These are phyloP conservation scores for Rhizophagus prolifer DNA, from an alignment of 192 early-diverging fungal species.

Conservation along the genomic window DNA sequence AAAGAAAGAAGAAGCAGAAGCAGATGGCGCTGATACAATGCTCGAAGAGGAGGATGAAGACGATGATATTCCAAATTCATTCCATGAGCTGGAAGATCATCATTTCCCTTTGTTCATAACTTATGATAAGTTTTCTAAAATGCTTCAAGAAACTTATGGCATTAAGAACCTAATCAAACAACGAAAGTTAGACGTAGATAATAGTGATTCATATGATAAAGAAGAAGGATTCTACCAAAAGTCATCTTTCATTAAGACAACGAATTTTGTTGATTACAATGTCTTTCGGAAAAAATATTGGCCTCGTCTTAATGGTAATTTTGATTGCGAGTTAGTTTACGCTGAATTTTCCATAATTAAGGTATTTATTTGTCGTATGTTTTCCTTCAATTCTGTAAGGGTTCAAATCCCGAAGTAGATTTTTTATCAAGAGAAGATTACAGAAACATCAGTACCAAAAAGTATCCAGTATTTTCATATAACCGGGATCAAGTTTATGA, in stretches of 20 bases:
- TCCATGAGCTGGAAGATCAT: not conserved
- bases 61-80: not conserved
- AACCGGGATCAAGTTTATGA: slow-evolving; percentile 25
- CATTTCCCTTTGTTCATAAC: slow-evolving; percentile 24
- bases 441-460: slow-evolving; percentile 4
- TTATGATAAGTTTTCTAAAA: slow-evolving; percentile 10
- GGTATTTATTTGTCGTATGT: not conserved
- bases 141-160: slow-evolving; percentile 18
- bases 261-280: not conserved
- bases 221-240: not conserved
- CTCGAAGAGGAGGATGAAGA: slow-evolving; percentile 21
- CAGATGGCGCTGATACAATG: not conserved
- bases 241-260: not conserved
- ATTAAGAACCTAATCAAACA: not conserved
- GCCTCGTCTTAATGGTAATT: not conserved
- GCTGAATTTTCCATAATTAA: slow-evolving; percentile 18
- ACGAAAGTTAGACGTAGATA: not conserved
- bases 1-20: not conserved
- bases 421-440: slow-evolving; percentile 23
- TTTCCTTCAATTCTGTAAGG: not conserved
- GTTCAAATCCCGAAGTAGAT: slow-evolving; percentile 6
- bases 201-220: not conserved
- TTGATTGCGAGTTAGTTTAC: slow-evolving; percentile 1
- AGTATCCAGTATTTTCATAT: slow-evolving; percentile 2
- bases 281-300: slow-evolving; percentile 18